A percentile compares a stretch with the other conserved stretches of the same genome.
phyloP scores from a whole-genome alignment of 2,329 filamentous ascomycete genomes.

The Aureobasidium sp. region DNA sequence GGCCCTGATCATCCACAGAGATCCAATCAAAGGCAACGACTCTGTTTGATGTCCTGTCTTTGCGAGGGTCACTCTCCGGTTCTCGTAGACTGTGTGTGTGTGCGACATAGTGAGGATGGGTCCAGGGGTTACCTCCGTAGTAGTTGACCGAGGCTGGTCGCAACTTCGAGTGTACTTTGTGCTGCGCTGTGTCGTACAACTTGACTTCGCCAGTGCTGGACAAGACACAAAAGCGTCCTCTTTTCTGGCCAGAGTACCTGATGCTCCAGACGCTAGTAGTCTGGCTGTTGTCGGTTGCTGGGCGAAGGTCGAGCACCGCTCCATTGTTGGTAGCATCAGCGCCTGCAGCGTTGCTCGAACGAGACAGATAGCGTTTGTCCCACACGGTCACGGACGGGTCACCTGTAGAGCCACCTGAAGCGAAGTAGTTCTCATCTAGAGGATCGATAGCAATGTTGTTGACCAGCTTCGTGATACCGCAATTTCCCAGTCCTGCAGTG shows the following conservation, averaged over 20 bases:
- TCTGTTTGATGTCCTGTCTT: constrained; percentile 36
- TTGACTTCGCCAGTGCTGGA: constrained; percentile 55
- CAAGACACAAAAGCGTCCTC: constrained; percentile 52
- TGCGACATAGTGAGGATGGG: constrained; percentile 39
- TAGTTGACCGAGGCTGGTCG: constrained; percentile 20
- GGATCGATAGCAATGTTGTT: constrained; percentile 71
- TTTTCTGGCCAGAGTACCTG: constrained; percentile 52
- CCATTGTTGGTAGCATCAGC: constrained; percentile 48
- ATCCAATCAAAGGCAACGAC: constrained; percentile 58
- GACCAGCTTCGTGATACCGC: constrained; percentile 50
- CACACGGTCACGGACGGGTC: constrained; percentile 69
- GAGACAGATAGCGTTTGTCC: constrained; percentile 56
- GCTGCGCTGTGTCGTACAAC: constrained; percentile 48
- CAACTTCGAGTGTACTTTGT: constrained; percentile 29
- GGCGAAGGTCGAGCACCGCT: constrained; percentile 51
- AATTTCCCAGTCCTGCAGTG: constrained; percentile 33
- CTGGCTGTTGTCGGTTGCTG: constrained; percentile 44
- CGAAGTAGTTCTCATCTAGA: constrained; percentile 74
- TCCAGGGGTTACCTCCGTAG: constrained; percentile 32
- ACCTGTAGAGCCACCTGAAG: constrained; percentile 65
- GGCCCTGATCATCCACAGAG: constrained; percentile 38
- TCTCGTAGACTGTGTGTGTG: constrained; percentile 35
- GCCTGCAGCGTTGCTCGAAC: constrained; percentile 22
- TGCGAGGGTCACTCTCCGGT: constrained; percentile 41
- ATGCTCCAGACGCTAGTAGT: constrained; percentile 55